phyloP scores from a whole-genome alignment of 2,329 filamentous ascomycete genomes.

The Ascochyta koolunga region DNA sequence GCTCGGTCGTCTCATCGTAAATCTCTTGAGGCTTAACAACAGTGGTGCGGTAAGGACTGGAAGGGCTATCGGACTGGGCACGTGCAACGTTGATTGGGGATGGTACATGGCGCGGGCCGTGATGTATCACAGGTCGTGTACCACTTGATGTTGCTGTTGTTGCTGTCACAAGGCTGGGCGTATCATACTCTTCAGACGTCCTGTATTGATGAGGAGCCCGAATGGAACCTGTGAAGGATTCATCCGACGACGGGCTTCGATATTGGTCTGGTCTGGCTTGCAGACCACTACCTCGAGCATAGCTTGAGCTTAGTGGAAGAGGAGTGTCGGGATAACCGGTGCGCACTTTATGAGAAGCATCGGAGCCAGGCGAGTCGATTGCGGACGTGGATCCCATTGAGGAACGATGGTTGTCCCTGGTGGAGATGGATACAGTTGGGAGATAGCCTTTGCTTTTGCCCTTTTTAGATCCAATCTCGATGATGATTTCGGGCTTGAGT shows the following conservation, averaged over 20 bases:
- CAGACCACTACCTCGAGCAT: conserved; percentile 27
- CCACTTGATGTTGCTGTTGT: conserved; percentile 22
- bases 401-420: conserved; percentile 31
- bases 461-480: conserved; percentile 35
- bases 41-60: conserved; percentile 28
- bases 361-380: conserved; percentile 39
- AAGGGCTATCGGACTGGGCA: conserved; percentile 15
- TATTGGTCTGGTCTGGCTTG: conserved; percentile 28
- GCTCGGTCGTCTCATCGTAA: conserved; percentile 25
- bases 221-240: conserved; percentile 34
- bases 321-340: conserved; percentile 43
- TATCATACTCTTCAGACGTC: conserved; percentile 41
- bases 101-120: conserved; percentile 11
- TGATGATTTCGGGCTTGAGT: conserved; percentile 37
- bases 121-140: conserved; percentile 37
- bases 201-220: conserved; percentile 38
- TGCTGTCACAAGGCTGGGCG: conserved; percentile 20
- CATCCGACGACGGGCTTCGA: conserved; percentile 37
- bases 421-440: conserved; percentile 22
- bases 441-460: conserved; percentile 33
- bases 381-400: conserved; percentile 23
- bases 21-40: conserved; percentile 25
- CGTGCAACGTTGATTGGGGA: conserved; percentile 14
- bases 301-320: conserved; percentile 20
- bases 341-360: conserved; percentile 37